Base-by-base conservation (phyloP, 345 rosid species). In the Geranium rotundifolium region DNA sequence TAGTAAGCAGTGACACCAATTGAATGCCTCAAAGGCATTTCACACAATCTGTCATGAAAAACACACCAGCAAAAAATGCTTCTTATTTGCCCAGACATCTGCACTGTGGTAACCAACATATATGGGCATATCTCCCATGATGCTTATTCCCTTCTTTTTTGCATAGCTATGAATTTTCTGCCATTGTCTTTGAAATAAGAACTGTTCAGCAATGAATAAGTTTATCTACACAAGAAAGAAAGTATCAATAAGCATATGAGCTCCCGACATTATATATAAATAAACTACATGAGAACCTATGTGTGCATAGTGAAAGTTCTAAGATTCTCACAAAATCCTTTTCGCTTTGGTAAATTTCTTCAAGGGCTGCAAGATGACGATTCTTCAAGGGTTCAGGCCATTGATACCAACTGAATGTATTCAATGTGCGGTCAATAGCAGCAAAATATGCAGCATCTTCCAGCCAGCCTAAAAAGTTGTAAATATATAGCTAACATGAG, bases 101-200 rank as follows among this genome's bases (percentile, higher is more conserved):
- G 96, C 98, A 82, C 98, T 89, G 68, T 92, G 96, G 71, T 89
- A 89, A 34, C 88, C 98, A 52, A 89, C 96, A 68, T 92, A 92
- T 59, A 92, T 89, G 58, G 98, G 95, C 98, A 92, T 92, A 80
- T 92, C 98, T 19, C 98, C 98, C 98, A 92, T 92, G 77, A 92
- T 83, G 77, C 84, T 76, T 61, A 92, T 77, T 63, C 91, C 96
- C 71, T 82, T 89, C 52, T 27, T 59, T 64, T 49, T 70, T 59
- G 96, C 93, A 82, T 87, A 89, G 58, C 74, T 72, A 58, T 80
- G 88, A 68, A 89, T 75, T 72, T 87, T 89, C 76, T 81, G 82
- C 98, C 98, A 92, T 76, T 92, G 96, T 80, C 89, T 84, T 78
- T 92, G 93, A 80, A 92, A 89, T 65, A 92, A 74, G 79, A 92